A percentile compares a stretch with the other conserved stretches of the same genome.
phyloP scores from a whole-genome alignment of 768 basidiomycete genomes.

The Lactarius sanguifluus region DNA sequence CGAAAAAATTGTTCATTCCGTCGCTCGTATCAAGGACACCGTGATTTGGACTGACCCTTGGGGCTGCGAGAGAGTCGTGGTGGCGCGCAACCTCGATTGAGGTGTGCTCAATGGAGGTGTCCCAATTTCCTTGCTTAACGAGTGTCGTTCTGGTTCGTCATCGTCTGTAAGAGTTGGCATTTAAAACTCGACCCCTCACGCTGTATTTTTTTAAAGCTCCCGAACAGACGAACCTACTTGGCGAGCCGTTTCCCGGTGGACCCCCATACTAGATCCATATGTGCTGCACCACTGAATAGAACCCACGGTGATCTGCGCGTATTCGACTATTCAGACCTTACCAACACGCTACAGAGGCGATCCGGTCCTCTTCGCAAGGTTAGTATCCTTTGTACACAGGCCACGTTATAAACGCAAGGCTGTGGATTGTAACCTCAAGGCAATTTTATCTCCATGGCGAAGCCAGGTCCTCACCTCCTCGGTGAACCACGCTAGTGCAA shows the following conservation, averaged over 20 bases:
- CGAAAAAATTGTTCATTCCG: constrained; percentile 50
- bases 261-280: neutral
- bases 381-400: neutral
- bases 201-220: neutral
- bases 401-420: neutral
- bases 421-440: neutral
- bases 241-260: neutral
- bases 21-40: constrained; percentile 47
- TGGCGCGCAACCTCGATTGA: constrained; percentile 38
- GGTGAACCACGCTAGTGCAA: neutral
- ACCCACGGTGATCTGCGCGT: neutral
- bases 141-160: neutral
- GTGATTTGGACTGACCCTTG: constrained; percentile 83
- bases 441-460: neutral
- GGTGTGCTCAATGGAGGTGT: neutral
- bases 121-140: neutral
- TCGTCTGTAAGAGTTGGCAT: neutral
- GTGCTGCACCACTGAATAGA: neutral
- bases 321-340: neutral
- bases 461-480: neutral
- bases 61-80: constrained; percentile 69
- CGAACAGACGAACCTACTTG: neutral
- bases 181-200: neutral
- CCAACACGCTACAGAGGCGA: neutral
- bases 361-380: neutral